These are phyloP conservation scores for Dipodascus geniculatus DNA, from an alignment of 805 yeast species.

Conservation along the genomic window DNA sequence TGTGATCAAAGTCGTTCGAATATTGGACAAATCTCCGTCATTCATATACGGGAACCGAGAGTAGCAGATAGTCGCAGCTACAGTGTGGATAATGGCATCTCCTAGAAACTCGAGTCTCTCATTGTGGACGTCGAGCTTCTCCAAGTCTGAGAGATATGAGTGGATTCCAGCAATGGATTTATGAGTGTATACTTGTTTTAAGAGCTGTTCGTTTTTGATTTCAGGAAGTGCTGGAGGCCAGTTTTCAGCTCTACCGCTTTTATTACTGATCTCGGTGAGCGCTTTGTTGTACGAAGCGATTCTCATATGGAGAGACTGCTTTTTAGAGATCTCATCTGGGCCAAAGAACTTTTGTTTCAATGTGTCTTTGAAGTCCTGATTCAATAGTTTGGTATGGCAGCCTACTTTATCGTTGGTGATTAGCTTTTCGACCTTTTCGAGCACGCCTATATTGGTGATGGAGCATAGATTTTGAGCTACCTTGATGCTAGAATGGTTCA, in stretches of 20 bases:
- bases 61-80: slow-evolving; percentile 60
- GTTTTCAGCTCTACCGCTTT: slow-evolving; percentile 1
- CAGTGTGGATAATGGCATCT: slow-evolving; percentile 66
- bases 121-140: slow-evolving; percentile 53
- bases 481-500: neutral
- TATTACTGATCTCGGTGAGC: neutral
- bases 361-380: neutral
- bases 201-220: slow-evolving; percentile 46
- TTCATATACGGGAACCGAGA: slow-evolving; percentile 52
- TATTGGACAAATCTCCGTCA: slow-evolving; percentile 71
- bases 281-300: neutral
- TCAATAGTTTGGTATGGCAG: neutral
- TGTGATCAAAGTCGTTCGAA: slow-evolving; percentile 60
- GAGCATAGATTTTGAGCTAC: neutral
- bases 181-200: slow-evolving; percentile 69
- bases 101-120: slow-evolving; percentile 88
- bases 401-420: neutral
- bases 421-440: neutral
- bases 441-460: neutral
- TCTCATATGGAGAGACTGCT: neutral
- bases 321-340: neutral
- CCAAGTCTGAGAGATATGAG: slow-evolving; percentile 42
- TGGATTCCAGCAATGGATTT: slow-evolving; percentile 56
- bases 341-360: neutral
- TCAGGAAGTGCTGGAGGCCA: slow-evolving; percentile 65